Percentiles rank a stretch among this genome's conserved stretches.
phyloP scores from a whole-genome alignment of 2,329 filamentous ascomycete species.

The Pseudogymnoascus sp. region DNA sequence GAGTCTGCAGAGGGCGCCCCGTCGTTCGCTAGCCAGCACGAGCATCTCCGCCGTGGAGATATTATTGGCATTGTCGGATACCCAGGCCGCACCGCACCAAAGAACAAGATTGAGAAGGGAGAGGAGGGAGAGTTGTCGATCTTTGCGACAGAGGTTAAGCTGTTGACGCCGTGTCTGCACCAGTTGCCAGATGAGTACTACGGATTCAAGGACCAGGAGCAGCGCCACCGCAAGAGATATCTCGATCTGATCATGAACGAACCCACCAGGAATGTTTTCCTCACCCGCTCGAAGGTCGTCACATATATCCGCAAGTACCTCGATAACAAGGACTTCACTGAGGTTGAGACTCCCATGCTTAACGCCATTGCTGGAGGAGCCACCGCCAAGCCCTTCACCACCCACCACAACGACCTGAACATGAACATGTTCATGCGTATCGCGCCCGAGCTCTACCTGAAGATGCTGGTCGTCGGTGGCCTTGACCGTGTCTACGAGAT shows the following conservation, averaged over 20 bases:
- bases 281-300: conserved; percentile 80
- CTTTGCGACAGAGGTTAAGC: conserved; percentile 76
- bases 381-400: conserved; percentile 89
- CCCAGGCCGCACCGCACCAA: conserved; percentile 78
- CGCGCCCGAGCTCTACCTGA: conserved; percentile 91
- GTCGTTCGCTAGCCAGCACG: conserved; percentile 80
- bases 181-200: conserved; percentile 85
- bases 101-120: conserved; percentile 72
- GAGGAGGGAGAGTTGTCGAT: conserved; percentile 88
- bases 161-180: conserved; percentile 86
- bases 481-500: conserved; percentile 94
- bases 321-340: conserved; percentile 78
- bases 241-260: conserved; percentile 95
- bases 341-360: conserved; percentile 97
- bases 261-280: conserved; percentile 70
- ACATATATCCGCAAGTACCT: conserved; percentile 84
- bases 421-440: conserved; percentile 94
- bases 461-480: conserved; percentile 91
- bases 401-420: conserved; percentile 91
- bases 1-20: conserved; percentile 58
- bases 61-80: conserved; percentile 83
- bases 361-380: conserved; percentile 92
- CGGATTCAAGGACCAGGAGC: conserved; percentile 91
- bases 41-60: conserved; percentile 82
- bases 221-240: conserved; percentile 86